phyloP scores from a whole-genome alignment of 2,329 filamentous ascomycete genomes.

The Westerdykella ornata region DNA sequence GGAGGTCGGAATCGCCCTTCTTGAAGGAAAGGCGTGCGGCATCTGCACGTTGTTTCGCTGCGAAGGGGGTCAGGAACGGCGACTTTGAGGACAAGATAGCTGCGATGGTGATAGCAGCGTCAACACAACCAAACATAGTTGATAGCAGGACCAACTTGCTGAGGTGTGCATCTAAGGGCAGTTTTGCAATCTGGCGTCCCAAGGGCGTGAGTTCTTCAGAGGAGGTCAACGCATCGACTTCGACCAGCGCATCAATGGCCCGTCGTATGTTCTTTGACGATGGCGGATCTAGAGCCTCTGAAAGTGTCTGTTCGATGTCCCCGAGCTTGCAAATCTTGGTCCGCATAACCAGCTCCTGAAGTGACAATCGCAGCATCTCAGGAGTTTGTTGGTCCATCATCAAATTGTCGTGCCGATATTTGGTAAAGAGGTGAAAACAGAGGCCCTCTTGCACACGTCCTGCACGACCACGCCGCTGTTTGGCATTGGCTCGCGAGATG shows the following conservation, averaged over 20 bases:
- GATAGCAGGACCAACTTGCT: constrained; percentile 88
- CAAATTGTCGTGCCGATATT: constrained; percentile 71
- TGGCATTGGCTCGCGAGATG: constrained; percentile 90
- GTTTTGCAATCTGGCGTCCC: constrained; percentile 75
- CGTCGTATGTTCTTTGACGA: constrained; percentile 87
- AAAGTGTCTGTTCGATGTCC: constrained; percentile 81
- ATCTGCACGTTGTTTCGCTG: constrained; percentile 75
- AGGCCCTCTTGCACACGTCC: constrained; percentile 92
- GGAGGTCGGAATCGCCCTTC: constrained; percentile 78
- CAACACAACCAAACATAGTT: constrained; percentile 80
- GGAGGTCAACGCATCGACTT: constrained; percentile 80
- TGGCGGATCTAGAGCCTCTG: constrained; percentile 82
- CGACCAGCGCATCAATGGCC: constrained; percentile 85
- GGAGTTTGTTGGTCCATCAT: constrained; percentile 93
- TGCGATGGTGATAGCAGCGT: constrained; percentile 85
- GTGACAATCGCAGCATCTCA: constrained; percentile 86
- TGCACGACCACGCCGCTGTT: constrained; percentile 86
- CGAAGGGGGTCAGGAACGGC: constrained; percentile 81
- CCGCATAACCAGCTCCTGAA: constrained; percentile 90
- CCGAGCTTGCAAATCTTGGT: constrained; percentile 97
- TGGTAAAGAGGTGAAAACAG: constrained; percentile 95
- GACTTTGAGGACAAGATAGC: constrained; percentile 93
- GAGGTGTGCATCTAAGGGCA: constrained; percentile 89
- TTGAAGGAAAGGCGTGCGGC: constrained; percentile 71
- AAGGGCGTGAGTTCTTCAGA: constrained; percentile 79